phyloP scores from a whole-genome alignment of 257 asterid species.

The Solanum clarkiae region DNA sequence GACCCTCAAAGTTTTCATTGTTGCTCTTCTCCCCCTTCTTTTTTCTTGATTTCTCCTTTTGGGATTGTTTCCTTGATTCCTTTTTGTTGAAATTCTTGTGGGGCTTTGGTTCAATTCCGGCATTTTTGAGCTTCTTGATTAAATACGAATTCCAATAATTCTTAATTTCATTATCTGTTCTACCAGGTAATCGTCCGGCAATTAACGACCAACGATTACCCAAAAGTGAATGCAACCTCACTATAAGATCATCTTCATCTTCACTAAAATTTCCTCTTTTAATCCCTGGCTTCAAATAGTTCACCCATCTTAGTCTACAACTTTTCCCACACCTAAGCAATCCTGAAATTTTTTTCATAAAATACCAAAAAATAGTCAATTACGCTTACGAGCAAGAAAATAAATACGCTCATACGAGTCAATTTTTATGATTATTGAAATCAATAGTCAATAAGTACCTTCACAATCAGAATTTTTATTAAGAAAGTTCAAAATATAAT shows the following conservation, averaged over 20 bases:
- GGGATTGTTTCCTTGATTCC: neutral
- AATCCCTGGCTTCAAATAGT: slow-evolving; percentile 63
- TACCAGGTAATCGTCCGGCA: slow-evolving; percentile 67
- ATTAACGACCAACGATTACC: slow-evolving; percentile 81
- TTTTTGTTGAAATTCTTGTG: neutral
- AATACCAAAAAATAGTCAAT: neutral
- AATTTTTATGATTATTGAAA: neutral
- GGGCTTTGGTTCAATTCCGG: slow-evolving; percentile 11
- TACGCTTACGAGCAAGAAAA: neutral
- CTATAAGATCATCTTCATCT: slow-evolving; percentile 62
- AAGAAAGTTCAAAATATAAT: neutral
- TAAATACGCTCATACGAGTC: neutral
- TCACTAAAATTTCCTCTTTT: slow-evolving; percentile 47
- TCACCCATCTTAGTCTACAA: slow-evolving; percentile 71
- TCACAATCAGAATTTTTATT: neutral
- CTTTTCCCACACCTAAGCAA: slow-evolving; percentile 72
- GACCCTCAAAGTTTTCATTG: neutral
- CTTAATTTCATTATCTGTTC: slow-evolving; percentile 75
- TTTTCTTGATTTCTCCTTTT: neutral
- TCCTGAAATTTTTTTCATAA: slow-evolving; percentile 11
- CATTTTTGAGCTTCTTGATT: slow-evolving; percentile 25
- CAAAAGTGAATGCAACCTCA: slow-evolving; percentile 44
- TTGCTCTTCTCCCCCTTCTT: neutral
- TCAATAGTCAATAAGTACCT: neutral
- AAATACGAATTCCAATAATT: slow-evolving; percentile 66